Evolutionary conservation across 805 yeast genomes (phyloP).

Genomic region (Grigorovia yakushimaensis): DNA sequence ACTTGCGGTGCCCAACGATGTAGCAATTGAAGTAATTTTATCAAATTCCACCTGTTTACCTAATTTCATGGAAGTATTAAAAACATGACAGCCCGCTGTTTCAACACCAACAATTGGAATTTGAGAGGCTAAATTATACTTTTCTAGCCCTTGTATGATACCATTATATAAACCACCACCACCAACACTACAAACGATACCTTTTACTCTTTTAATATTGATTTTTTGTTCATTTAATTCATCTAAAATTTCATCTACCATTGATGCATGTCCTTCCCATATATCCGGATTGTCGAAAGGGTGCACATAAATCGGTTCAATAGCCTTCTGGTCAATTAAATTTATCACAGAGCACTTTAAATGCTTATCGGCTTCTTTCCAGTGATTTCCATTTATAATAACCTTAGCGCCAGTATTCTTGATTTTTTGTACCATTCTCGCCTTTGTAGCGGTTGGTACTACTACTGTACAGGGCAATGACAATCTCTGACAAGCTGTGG

Average conservation of each 20-base stretch:
- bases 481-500: slow-evolving; percentile 34
- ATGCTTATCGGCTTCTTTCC: slow-evolving; percentile 43
- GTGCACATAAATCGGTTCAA: slow-evolving; percentile 41
- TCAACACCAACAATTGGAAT: slow-evolving; percentile 43
- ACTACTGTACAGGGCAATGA: slow-evolving; percentile 43
- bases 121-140: slow-evolving; percentile 27
- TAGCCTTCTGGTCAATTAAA: slow-evolving; percentile 8
- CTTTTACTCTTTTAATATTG: slow-evolving; percentile 28
- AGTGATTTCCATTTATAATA: slow-evolving; percentile 35
- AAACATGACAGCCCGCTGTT: slow-evolving; percentile 54
- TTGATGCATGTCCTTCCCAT: slow-evolving; percentile 46
- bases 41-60: slow-evolving; percentile 36
- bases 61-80: slow-evolving; percentile 40
- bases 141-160: slow-evolving; percentile 35
- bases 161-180: slow-evolving; percentile 54
- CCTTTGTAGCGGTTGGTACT: slow-evolving; percentile 43
- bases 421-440: slow-evolving; percentile 34
- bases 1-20: slow-evolving; percentile 52
- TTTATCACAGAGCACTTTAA: slow-evolving; percentile 28
- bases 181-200: slow-evolving; percentile 45
- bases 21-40: slow-evolving; percentile 47
- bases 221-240: slow-evolving; percentile 17
- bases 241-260: slow-evolving; percentile 36
- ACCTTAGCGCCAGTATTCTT: slow-evolving; percentile 39
- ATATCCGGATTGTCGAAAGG: slow-evolving; percentile 43